Conservation (phyloP, 345 rosid genomes). For the Pelargonium nanum region DNA sequence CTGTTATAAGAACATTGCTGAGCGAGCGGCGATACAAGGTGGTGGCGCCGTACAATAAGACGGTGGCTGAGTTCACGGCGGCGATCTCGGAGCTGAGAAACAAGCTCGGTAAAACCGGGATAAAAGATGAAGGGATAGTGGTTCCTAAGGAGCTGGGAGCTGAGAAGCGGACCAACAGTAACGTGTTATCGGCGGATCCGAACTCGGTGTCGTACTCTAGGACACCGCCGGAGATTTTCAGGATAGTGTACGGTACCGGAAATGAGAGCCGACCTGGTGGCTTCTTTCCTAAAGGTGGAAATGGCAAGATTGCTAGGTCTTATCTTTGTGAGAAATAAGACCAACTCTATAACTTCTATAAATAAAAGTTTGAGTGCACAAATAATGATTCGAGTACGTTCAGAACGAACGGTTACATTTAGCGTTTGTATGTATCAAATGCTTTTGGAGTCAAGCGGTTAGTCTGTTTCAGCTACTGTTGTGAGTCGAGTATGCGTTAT, state of each 20-base stretch:
- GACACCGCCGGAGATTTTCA: slow-evolving; percentile 27
- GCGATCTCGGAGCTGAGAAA: slow-evolving; percentile 28
- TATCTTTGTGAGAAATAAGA: too few species aligned
- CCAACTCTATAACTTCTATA: too few species aligned
- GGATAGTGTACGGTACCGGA: slow-evolving; percentile 26
- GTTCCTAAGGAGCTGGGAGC: slow-evolving; percentile 33
- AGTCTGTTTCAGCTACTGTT: too few species aligned
- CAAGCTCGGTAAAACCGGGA: slow-evolving; percentile 28
- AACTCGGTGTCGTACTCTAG: slow-evolving; percentile 24
- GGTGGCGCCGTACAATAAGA: slow-evolving; percentile 26
- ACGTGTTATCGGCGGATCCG: slow-evolving; percentile 25
- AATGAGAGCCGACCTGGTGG: slow-evolving; percentile 23
- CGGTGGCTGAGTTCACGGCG: slow-evolving; percentile 29
- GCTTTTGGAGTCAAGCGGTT: too few species aligned
- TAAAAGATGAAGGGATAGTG: slow-evolving; percentile 42
- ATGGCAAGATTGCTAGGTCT: slow-evolving; percentile 27
- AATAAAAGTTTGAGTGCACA: too few species aligned
- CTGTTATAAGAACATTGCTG: slow-evolving; percentile 39
- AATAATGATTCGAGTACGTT: too few species aligned
- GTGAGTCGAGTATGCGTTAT: too few species aligned
- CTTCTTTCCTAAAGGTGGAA: slow-evolving; percentile 34
- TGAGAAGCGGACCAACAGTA: slow-evolving; percentile 24
- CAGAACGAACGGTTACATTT: too few species aligned
- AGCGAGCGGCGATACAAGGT: slow-evolving; percentile 24
- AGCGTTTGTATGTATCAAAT: too few species aligned